A percentile compares a stretch with the other conserved stretches of the same genome.
phyloP scores from a whole-genome alignment of 306 rosid species.

The Morella rubra region DNA sequence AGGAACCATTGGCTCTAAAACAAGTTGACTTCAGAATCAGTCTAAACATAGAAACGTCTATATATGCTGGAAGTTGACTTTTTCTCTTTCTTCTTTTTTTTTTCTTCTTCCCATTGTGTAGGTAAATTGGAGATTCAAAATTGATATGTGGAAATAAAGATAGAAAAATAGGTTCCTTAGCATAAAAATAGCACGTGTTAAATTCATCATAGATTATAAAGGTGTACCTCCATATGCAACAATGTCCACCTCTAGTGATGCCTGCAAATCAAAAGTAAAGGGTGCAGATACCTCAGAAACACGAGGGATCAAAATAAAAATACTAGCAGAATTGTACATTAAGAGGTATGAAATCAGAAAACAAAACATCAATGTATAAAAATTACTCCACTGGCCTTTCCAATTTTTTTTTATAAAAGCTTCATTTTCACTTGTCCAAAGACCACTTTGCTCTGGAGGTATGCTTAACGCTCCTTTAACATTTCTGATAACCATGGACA shows the following conservation, averaged over 20 bases:
- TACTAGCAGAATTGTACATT: neutral
- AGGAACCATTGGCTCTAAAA: neutral
- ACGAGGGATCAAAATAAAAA: neutral
- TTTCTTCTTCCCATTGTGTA: no score
- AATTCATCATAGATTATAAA: neutral
- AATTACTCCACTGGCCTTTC: neutral
- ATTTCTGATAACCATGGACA: neutral
- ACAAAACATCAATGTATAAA: neutral
- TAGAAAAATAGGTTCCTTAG: neutral
- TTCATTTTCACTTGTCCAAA: neutral
- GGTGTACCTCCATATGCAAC: conserved; percentile 89
- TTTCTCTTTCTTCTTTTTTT: neutral
- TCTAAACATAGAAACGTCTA: neutral
- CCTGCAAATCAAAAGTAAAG: conserved; percentile 47
- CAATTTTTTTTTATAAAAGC: neutral
- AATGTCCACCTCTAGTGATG: conserved; percentile 69
- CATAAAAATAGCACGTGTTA: neutral
- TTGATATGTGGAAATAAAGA: neutral
- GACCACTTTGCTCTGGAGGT: neutral
- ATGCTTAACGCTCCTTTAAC: neutral
- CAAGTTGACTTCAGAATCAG: neutral
- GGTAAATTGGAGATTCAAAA: neutral
- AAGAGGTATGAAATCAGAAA: neutral
- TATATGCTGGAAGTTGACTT: neutral
- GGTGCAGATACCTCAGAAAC: conserved; percentile 1